These are phyloP conservation scores for Tolypocladium inflatum DNA, from an alignment of 2,329 filamentous ascomycete species.

Conservation along the genomic window DNA sequence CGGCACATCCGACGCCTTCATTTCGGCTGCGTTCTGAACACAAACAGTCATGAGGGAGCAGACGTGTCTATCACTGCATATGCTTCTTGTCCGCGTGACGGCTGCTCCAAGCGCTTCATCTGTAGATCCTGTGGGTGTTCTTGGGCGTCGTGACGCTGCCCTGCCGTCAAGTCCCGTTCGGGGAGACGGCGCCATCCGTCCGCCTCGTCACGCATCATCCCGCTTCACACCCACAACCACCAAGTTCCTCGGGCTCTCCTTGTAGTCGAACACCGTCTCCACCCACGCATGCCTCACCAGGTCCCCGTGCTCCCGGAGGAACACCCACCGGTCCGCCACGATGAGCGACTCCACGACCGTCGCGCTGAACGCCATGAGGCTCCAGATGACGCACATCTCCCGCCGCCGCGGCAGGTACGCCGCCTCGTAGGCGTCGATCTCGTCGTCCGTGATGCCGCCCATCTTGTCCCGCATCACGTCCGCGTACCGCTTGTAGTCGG, in stretches of 20 bases:
- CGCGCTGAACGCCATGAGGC: slow-evolving; percentile 91
- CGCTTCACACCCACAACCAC: slow-evolving; percentile 88
- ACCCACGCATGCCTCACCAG: slow-evolving; percentile 75
- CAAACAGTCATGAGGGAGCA: neutral
- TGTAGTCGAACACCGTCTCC: slow-evolving; percentile 86
- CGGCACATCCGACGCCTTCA: neutral
- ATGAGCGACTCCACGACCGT: slow-evolving; percentile 83
- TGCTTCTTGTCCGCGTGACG: neutral
- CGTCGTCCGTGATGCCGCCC: slow-evolving; percentile 59
- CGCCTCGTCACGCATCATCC: slow-evolving; percentile 12
- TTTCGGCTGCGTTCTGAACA: neutral
- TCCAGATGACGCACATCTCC: slow-evolving; percentile 83
- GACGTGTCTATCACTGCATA: neutral
- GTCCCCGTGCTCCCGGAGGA: slow-evolving; percentile 65
- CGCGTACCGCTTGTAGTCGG: slow-evolving; percentile 48
- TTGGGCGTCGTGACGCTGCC: neutral
- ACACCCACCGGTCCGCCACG: slow-evolving; percentile 83
- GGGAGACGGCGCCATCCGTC: neutral
- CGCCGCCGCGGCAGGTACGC: slow-evolving; percentile 59
- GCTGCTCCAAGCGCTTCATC: too few species aligned
- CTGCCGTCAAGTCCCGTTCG: neutral
- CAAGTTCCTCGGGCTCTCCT: slow-evolving; percentile 76
- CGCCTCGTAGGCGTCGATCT: slow-evolving; percentile 62
- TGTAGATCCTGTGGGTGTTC: too few species aligned
- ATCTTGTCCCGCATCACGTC: slow-evolving; percentile 57